Conservation (phyloP, 768 basidiomycete genomes). For the Termitomyces sp. region DNA sequence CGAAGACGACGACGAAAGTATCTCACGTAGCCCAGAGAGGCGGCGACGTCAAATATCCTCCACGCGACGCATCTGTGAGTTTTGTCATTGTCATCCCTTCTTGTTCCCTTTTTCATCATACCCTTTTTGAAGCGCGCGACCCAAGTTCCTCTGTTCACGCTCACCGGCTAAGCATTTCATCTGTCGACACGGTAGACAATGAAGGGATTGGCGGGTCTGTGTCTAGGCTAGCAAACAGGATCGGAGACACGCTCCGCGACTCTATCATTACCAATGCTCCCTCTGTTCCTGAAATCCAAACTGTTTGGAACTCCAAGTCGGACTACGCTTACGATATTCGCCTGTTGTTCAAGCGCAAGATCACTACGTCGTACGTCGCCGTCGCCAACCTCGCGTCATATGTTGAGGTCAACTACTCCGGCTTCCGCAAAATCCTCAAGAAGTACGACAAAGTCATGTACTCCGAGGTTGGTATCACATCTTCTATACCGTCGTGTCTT, state of each 20-base stretch:
- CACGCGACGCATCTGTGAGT: slow-evolving; percentile 19
- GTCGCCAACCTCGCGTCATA: slow-evolving; percentile 80
- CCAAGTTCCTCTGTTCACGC: slow-evolving; percentile 6
- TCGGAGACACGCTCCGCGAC: slow-evolving; percentile 48
- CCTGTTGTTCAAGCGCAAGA: slow-evolving; percentile 84
- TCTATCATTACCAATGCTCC: slow-evolving; percentile 42
- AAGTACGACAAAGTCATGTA: slow-evolving; percentile 97
- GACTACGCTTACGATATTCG: slow-evolving; percentile 84
- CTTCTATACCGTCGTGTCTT: not conserved
- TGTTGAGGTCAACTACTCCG: slow-evolving; percentile 88
- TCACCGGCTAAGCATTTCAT: slow-evolving; percentile 49
- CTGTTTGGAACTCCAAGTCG: slow-evolving; percentile 77
- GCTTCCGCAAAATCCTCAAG: slow-evolving; percentile 93
- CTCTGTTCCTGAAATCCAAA: slow-evolving; percentile 25
- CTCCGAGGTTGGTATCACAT: slow-evolving; percentile 44
- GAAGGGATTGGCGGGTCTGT: slow-evolving; percentile 20
- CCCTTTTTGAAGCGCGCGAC: not conserved
- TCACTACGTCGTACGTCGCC: slow-evolving; percentile 78
- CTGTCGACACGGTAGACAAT: slow-evolving; percentile 35
- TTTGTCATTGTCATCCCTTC: not conserved
- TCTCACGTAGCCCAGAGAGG: slow-evolving; percentile 37
- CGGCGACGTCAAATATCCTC: slow-evolving; percentile 35
- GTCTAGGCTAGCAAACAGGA: slow-evolving; percentile 43
- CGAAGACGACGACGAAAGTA: slow-evolving; percentile 45
- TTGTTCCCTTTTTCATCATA: not conserved